Base-by-base conservation (phyloP, 495 filamentous ascomycete species). In the Tuber magnatum region DNA sequence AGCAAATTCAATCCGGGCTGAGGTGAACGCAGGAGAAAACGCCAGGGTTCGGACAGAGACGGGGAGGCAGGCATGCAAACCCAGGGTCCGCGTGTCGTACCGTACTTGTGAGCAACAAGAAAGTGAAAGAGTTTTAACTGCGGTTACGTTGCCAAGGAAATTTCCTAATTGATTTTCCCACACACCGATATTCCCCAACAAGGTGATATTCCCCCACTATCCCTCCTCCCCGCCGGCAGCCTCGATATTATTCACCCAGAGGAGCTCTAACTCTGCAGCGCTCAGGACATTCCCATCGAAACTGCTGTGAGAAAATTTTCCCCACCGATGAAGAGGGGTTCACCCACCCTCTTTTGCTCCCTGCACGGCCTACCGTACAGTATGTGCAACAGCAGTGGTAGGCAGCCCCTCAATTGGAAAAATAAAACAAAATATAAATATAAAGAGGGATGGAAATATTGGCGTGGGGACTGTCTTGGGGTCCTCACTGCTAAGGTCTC, bases 1-100 rank as follows among this genome's bases (percentile, higher is more conserved):
- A 56, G 51, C 24, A 56, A 28, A 35, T 35, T 35, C 10, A 35
- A 14, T 20, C 56, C 56, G 32, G 56, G 35, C 28, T 65, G 32
- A 65, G 28, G 56, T 20, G 16, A 61, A 32, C 10, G 51, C 51
- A 61, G n/a, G 0, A 61, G 56, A 28, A 65, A 18, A 5, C n/a
- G n/a, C 56, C 56, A 16, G 32, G 56, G 28, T 65, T 65, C 56
- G 56, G 56, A 65, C 56, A 65, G 56, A 65, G 56, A 65, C 56
- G 56, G 56, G 56, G 35, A 65, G 56, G 7, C 56, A 4, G 14
- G 56, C 32, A 65, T 9, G 4, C 56, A 65, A 61, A 61, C 10
- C 56, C 56, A 65, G 56, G 56, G 56, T 65, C 28, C 14, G 14
- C 28, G 28, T 32, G 56, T 7, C 39, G 39, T 40, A n/a, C 28